Conservation (phyloP, 2,329 filamentous ascomycete genomes). For the Leptographium radiaticola region DNA sequence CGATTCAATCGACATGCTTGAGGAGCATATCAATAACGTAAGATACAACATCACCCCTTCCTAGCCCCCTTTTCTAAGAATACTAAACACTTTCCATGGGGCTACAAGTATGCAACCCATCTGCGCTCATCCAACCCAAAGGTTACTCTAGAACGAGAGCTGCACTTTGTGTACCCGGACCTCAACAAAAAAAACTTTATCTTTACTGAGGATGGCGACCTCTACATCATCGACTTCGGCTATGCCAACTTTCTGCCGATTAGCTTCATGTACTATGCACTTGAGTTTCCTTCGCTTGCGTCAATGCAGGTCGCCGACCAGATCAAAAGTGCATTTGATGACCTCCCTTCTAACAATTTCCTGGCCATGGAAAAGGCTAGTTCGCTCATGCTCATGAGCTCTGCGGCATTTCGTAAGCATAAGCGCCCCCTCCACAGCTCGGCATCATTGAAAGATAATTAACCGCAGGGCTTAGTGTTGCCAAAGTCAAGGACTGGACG, state of each 20-base stretch:
- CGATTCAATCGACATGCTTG: background rate
- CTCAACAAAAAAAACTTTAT: background rate
- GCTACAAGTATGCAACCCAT: background rate
- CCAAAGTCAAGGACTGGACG: background rate
- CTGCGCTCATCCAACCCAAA: background rate
- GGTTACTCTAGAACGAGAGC: background rate
- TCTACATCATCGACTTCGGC: background rate
- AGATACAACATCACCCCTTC: background rate
- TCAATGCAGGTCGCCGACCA: background rate
- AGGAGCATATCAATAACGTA: background rate
- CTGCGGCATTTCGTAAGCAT: background rate
- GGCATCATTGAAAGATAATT: background rate
- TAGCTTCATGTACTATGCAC: background rate
- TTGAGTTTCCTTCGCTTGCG: background rate
- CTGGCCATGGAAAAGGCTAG: background rate
- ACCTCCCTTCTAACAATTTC: background rate
- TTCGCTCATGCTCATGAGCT: background rate
- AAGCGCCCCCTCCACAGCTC: background rate
- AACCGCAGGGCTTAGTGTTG: background rate
- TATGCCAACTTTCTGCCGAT: background rate
- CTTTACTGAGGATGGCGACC: background rate
- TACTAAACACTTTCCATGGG: background rate
- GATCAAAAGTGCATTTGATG: background rate
- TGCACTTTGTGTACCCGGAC: background rate
- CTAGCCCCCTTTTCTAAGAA: background rate